Percentiles rank a stretch among this genome's conserved stretches.
These are phyloP conservation scores for Phylloporus arenicola DNA, from an alignment of 768 basidiomycete genomes.

Conservation along the genomic window DNA sequence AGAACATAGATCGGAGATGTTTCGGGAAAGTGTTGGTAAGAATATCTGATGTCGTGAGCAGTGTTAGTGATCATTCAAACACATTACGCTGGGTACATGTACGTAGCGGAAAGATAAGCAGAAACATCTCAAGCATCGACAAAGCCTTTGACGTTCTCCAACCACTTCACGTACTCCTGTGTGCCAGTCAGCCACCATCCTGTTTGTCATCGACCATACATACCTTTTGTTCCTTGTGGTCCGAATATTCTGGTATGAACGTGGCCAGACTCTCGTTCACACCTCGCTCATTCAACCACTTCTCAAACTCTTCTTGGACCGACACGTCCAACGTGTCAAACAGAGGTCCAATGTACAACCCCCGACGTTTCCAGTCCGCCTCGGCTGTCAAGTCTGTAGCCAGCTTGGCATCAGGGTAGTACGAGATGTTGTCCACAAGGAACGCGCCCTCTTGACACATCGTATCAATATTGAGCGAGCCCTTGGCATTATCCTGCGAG, in stretches of 20 bases:
- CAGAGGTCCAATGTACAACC: constrained; percentile 88
- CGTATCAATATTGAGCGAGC: constrained; percentile 75
- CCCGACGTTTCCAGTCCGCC: constrained; percentile 90
- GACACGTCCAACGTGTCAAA: constrained; percentile 85
- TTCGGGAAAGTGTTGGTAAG: not conserved
- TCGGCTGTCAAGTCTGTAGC: constrained; percentile 80
- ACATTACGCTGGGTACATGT: not conserved
- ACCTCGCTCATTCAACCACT: constrained; percentile 85
- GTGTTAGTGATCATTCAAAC: constrained; percentile 12
- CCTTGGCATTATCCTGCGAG: constrained; percentile 44
- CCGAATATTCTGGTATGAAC: constrained; percentile 86
- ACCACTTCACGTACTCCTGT: constrained; percentile 91
- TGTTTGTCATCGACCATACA: constrained; percentile 5
- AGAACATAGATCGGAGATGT: not conserved
- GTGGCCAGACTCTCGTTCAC: constrained; percentile 75
- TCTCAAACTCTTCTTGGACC: constrained; percentile 90
- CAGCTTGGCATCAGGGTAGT: constrained; percentile 66
- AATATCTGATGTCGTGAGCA: constrained; percentile 15
- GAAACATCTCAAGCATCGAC: constrained; percentile 49
- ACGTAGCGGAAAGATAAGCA: constrained; percentile 1
- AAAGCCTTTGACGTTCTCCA: constrained; percentile 76
- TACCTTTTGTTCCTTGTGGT: constrained; percentile 92
- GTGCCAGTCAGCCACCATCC: constrained; percentile 7
- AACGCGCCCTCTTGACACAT: constrained; percentile 76
- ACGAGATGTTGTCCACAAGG: constrained; percentile 85